phyloP scores from a whole-genome alignment of 2,329 filamentous ascomycete species.

The Fusarium miscanthi region DNA sequence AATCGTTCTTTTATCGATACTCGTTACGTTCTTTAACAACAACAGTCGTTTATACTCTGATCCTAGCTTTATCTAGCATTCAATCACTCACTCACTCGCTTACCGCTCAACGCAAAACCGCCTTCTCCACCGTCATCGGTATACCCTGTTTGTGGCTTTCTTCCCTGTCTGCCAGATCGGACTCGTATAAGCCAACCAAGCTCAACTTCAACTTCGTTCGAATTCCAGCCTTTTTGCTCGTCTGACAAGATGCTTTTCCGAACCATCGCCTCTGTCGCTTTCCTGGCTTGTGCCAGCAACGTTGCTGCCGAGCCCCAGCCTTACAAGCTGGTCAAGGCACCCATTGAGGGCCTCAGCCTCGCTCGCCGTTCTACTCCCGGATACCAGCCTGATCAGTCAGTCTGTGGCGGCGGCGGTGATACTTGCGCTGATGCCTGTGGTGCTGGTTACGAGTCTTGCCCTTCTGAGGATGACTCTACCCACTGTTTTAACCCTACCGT shows the following conservation, averaged over 20 bases:
- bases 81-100: constrained; percentile 12
- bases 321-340: constrained; percentile 53
- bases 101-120: constrained; percentile 20
- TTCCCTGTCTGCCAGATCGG: constrained; percentile 34
- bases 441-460: constrained; percentile 60
- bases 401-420: constrained; percentile 58
- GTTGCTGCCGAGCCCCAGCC: constrained; percentile 49
- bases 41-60: constrained; percentile 12
- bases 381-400: constrained; percentile 61
- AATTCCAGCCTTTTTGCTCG: neutral
- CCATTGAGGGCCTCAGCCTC: constrained; percentile 55
- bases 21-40: constrained; percentile 44
- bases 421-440: constrained; percentile 69
- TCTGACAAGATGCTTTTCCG: constrained; percentile 52
- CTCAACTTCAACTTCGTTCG: constrained; percentile 16
- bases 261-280: constrained; percentile 48
- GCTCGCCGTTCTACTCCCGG: constrained; percentile 57
- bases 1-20: constrained; percentile 40
- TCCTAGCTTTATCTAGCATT: constrained; percentile 32
- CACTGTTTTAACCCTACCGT: constrained; percentile 68
- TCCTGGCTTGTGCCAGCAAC: constrained; percentile 51
- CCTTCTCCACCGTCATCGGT: constrained; percentile 29
- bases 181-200: constrained; percentile 22
- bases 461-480: constrained; percentile 59
- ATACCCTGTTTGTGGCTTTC: constrained; percentile 40